Conservation (phyloP, 768 basidiomycete genomes). For the Termitomyces eurrhizus region DNA sequence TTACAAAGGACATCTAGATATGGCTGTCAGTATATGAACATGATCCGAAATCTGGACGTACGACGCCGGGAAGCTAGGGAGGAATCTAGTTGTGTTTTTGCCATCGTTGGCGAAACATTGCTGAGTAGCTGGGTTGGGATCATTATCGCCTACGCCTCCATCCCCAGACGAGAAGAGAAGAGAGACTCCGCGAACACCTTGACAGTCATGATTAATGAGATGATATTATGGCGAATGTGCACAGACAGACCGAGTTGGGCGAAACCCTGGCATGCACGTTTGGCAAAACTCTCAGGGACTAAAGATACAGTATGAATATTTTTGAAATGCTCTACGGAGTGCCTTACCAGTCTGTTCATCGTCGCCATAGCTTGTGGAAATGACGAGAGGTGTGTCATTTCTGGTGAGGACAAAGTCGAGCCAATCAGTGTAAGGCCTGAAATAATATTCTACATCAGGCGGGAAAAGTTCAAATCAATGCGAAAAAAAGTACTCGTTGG, state of each 20-base stretch:
- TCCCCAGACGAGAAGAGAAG: conserved; percentile 67
- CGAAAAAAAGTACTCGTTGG: conserved; percentile 28
- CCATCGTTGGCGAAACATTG: conserved; percentile 59
- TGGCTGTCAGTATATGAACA: background rate
- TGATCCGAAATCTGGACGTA: conserved; percentile 17
- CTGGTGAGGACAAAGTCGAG: conserved; percentile 51
- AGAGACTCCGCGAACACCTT: conserved; percentile 64
- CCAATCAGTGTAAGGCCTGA: conserved; percentile 44
- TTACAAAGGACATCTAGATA: conserved; percentile 46
- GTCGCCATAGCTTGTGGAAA: conserved; percentile 73
- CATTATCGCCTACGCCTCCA: conserved; percentile 61
- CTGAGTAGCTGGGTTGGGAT: conserved; percentile 48
- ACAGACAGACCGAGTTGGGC: conserved; percentile 54
- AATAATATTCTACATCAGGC: background rate
- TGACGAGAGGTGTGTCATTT: conserved; percentile 48
- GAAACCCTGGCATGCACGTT: conserved; percentile 54
- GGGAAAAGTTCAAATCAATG: background rate
- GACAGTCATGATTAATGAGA: background rate
- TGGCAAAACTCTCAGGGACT: conserved; percentile 59
- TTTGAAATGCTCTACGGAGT: background rate
- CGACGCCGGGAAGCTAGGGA: conserved; percentile 58
- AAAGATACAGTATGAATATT: conserved; percentile 1
- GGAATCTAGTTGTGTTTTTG: conserved; percentile 47
- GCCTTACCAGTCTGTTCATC: conserved; percentile 65
- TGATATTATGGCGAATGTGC: background rate